Conservation (phyloP, 2,329 filamentous ascomycete species). For the Diaporthe sp. region DNA sequence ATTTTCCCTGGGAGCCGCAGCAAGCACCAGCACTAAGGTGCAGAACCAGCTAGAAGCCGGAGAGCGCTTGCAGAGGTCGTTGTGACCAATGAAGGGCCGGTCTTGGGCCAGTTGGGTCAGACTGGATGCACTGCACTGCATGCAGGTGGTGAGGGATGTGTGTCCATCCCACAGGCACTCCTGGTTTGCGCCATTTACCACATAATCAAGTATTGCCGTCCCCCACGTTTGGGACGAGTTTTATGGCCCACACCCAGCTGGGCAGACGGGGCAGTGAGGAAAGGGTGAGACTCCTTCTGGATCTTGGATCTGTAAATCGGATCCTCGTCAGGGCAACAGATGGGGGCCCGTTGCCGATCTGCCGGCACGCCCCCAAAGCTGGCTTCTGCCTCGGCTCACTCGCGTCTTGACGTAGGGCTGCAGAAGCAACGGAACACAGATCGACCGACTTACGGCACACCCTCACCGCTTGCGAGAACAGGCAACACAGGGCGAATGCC, state of each 20-base stretch:
- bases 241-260: conserved; percentile 18
- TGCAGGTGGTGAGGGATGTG: conserved; percentile 1
- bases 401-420: conserved; percentile 30
- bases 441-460: conserved; percentile 15
- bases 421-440: conserved; percentile 26
- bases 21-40: conserved; percentile 17
- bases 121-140: conserved; percentile 11
- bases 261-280: conserved; percentile 5
- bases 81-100: not conserved
- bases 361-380: conserved; percentile 4
- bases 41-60: conserved; percentile 30
- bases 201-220: not conserved
- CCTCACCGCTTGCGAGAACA: conserved; percentile 12
- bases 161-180: conserved; percentile 27
- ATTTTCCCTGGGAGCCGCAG: conserved; percentile 16
- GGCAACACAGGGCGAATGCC: conserved; percentile 3
- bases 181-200: conserved; percentile 33
- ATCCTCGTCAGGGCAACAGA: conserved; percentile 22
- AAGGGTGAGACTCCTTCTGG: conserved; percentile 4
- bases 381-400: conserved; percentile 22
- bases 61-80: conserved; percentile 1
- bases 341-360: conserved; percentile 18
- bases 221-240: conserved; percentile 12
- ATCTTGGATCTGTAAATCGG: conserved; percentile 13
- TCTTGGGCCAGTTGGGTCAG: conserved; percentile 18